These are phyloP conservation scores for Citrullus amarus DNA, from an alignment of 306 rosid genomes.

Conservation along the genomic window DNA sequence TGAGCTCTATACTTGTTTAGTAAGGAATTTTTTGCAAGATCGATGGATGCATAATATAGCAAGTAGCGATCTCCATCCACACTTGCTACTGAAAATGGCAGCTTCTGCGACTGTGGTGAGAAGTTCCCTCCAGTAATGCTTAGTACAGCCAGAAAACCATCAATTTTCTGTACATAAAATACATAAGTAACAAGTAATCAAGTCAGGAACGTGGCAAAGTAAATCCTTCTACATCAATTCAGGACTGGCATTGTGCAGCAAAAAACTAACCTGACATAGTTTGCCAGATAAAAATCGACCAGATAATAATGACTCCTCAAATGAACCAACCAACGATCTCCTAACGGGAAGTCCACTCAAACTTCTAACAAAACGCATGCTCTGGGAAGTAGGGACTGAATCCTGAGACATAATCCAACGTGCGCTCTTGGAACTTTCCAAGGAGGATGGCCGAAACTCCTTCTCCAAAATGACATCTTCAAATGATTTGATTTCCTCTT, in stretches of 20 bases:
- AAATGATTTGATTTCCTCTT: conserved; percentile 36
- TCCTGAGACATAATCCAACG: conserved; percentile 37
- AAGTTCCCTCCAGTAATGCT: conserved; percentile 85
- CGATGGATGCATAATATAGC: conserved; percentile 70
- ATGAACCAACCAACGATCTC: conserved; percentile 96
- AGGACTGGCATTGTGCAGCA: neutral
- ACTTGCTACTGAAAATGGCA: conserved; percentile 87
- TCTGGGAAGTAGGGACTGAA: conserved; percentile 30
- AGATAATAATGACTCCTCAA: conserved; percentile 93
- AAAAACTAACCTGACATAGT: conserved; percentile 49
- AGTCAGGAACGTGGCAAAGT: neutral
- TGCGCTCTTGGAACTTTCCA: conserved; percentile 31
- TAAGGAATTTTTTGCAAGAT: conserved; percentile 50
- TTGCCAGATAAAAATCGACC: conserved; percentile 78
- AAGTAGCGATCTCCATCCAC: conserved; percentile 82
- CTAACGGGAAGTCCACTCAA: conserved; percentile 70
- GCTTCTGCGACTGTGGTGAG: conserved; percentile 89
- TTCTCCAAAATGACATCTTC: conserved; percentile 43
- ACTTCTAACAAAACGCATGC: conserved; percentile 53
- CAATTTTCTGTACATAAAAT: conserved; percentile 46
- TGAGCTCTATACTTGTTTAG: conserved; percentile 44
- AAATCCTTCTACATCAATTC: neutral
- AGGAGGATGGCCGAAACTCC: conserved; percentile 57
- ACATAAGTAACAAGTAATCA: conserved; percentile 1
- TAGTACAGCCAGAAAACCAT: conserved; percentile 89